Evolutionary conservation across 2,329 filamentous ascomycete species (phyloP).

Genomic region (Pseudogymnoascus sp.): DNA sequence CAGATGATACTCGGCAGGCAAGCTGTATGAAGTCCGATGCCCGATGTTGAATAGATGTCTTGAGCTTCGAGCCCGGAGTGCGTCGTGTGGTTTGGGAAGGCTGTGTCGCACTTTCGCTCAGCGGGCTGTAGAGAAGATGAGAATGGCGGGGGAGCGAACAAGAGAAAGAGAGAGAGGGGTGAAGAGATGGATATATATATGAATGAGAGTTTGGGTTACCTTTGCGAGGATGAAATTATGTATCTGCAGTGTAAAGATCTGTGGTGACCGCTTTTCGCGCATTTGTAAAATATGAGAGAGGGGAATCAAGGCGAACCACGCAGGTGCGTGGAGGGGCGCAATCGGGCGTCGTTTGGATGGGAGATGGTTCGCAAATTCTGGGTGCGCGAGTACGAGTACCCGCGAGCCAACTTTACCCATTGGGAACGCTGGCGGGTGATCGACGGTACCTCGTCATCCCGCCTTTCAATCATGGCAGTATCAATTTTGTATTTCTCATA

Average conservation of each 20-base stretch:
- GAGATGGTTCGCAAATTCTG: not conserved
- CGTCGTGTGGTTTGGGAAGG: not conserved
- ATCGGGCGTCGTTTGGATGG: not conserved
- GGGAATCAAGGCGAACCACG: not conserved
- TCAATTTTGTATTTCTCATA: not conserved
- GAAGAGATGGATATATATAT: not conserved
- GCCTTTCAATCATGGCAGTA: not conserved
- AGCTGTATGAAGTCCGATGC: not conserved
- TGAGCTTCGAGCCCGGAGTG: not conserved
- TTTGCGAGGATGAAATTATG: not conserved
- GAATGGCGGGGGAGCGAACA: not conserved
- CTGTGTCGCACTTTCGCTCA: not conserved
- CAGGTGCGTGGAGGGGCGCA: not conserved
- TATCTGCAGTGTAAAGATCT: not conserved
- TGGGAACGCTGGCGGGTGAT: not conserved
- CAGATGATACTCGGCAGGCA: not conserved
- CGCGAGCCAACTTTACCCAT: not conserved
- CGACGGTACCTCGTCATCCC: conserved; percentile 1
- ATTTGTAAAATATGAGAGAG: not conserved
- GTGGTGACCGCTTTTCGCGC: not conserved
- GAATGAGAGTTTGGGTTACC: conserved; percentile 1
- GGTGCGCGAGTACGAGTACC: not conserved
- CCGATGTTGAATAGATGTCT: not conserved
- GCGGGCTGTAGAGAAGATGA: not conserved
- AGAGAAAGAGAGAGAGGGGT: not conserved